Conservation (phyloP, 306 rosid genomes). For the Rubus parviflorus region DNA sequence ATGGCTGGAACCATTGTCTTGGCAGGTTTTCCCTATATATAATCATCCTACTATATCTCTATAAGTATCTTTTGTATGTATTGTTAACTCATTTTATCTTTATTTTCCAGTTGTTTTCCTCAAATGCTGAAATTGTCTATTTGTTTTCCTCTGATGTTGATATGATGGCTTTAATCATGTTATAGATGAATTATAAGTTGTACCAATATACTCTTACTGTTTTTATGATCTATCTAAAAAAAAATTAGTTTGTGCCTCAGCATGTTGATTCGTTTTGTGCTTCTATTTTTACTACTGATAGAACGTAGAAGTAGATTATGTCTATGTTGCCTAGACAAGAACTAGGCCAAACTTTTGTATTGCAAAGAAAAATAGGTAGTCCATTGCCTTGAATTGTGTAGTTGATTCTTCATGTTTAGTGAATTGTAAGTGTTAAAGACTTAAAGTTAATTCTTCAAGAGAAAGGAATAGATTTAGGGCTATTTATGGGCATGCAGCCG, state of each 20-base stretch:
- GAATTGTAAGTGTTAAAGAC: no score
- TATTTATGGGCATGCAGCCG: no score
- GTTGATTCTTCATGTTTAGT: no score
- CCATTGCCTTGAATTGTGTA: not conserved
- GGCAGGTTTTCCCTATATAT: constrained; percentile 73
- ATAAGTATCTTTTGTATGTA: not conserved
- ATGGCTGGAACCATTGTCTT: constrained; percentile 95
- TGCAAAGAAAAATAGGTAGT: not conserved
- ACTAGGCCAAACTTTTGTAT: not conserved
- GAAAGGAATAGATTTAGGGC: no score
- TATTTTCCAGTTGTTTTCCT: not conserved
- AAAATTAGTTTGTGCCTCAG: not conserved
- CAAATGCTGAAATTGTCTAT: not conserved
- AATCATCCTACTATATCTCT: not conserved
- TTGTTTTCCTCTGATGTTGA: not conserved
- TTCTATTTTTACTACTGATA: not conserved
- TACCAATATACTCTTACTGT: not conserved
- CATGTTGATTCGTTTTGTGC: no score
- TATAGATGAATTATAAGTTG: not conserved
- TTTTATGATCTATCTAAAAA: not conserved
- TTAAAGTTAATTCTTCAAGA: no score
- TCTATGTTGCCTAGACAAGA: not conserved
- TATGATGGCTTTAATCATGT: not conserved
- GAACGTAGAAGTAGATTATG: not conserved
- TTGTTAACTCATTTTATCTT: not conserved